Base-by-base conservation (phyloP, 768 basidiomycete species). In the Pleurotus salmoneostramineus region DNA sequence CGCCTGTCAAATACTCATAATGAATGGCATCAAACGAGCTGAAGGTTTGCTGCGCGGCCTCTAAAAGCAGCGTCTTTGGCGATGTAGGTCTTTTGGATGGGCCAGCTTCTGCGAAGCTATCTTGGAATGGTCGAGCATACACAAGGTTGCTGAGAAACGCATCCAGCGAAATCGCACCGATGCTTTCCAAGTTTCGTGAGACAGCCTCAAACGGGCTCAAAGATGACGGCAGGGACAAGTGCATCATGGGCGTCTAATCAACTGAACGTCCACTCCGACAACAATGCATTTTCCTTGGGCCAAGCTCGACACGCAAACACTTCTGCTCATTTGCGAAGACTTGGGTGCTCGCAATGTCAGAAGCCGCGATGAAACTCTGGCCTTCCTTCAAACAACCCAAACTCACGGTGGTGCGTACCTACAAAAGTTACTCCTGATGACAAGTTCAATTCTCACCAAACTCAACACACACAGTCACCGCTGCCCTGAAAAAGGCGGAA, bases 1-100 rank as follows among this genome's bases (percentile, higher is more conserved):
- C 47, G 21, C 21, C 21, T 27, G 82, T 79, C 43, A 79, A 56
- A 52, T 74, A 78, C 58, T 83, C 82, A 56, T 77, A 83, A 36
- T 75, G 77, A 6, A 84, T 61, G 12, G 65, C 62, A 54, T 77
- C 74, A 0, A 69, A 63, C 33, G 58, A 72, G n/a, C 78, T 79
- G 58, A 80, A 76, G 1, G 68, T 63, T 34, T 70, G 72, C 37
- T 77, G 76, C 57, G 76, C 77, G 0, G 74, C 66, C 33, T 79
- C 72, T 31, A 80, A 74, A 34, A 84, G 66, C 5, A 70, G 68
- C 1, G 69, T 35, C 8, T 17, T 47, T 2, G 60, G 14, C 40
- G 31, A 40, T 47, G 51, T 31, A 15, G 27, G 17, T 5, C n/a
- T 40, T 33, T 44, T n/a, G 10, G 56, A 34, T 35, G 34, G 35